Evolutionary conservation across 352 stramenopile species (phyloP).

Genomic region (Phytophthora cryptogea): DNA sequence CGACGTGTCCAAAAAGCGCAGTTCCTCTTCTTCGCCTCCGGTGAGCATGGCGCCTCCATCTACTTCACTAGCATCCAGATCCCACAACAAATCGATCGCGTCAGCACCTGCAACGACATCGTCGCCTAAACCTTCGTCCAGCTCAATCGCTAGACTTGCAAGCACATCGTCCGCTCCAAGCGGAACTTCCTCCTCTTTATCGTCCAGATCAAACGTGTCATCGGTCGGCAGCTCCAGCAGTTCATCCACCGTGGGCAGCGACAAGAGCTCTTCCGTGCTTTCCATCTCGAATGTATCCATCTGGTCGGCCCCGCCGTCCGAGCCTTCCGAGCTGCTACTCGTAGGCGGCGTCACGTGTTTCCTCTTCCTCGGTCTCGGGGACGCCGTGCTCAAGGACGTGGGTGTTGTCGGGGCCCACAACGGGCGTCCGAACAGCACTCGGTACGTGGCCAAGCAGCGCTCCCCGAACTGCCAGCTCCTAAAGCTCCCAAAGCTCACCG

Average conservation of each 20-base stretch:
- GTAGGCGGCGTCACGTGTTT: conserved; percentile 25
- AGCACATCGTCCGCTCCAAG: conserved; percentile 22
- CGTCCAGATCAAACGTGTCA: conserved; percentile 21
- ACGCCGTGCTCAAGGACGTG: background rate
- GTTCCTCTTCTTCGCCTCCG: conserved; percentile 23
- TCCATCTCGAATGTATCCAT: conserved; percentile 4
- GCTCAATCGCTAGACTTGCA: conserved; percentile 17
- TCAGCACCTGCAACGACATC: conserved; percentile 9
- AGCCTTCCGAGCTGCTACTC: conserved; percentile 27
- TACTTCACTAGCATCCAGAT: conserved; percentile 21
- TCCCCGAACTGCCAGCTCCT: conserved; percentile 33
- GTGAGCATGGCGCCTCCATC: conserved; percentile 15
- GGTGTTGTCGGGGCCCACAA: conserved; percentile 20
- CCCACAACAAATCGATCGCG: conserved; percentile 30
- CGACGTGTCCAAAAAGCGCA: conserved; percentile 26
- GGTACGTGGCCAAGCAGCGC: conserved; percentile 48
- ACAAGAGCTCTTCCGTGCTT: conserved; percentile 11
- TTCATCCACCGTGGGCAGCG: conserved; percentile 26
- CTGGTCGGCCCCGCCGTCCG: conserved; percentile 13
- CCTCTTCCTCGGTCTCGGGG: conserved; percentile 22
- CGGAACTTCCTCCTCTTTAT: background rate
- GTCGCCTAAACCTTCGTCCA: conserved; percentile 18
- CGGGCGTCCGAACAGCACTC: conserved; percentile 49
- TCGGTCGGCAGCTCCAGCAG: conserved; percentile 31
- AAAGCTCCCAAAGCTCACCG: conserved; percentile 32